Percentiles rank a stretch among this genome's conserved stretches.
phyloP scores from a whole-genome alignment of 2,329 filamentous ascomycete genomes.

The Alternaria panax region DNA sequence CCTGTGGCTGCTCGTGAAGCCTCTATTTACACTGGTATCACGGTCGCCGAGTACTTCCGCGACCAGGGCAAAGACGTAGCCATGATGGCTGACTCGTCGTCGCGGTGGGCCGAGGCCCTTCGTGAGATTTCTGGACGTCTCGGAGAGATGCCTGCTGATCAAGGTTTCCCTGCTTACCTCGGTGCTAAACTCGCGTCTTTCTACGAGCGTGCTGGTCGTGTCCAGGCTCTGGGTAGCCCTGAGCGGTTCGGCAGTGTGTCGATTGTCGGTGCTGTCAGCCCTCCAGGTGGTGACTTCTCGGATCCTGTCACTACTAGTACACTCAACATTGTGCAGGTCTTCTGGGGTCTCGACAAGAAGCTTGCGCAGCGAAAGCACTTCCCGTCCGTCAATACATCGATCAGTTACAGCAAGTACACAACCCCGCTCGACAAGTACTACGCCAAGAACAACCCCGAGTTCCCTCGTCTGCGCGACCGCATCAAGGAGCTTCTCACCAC shows the following conservation, averaged over 20 bases:
- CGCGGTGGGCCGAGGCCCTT: conserved; percentile 97
- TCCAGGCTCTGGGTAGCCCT: conserved; percentile 84
- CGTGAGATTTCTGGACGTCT: conserved; percentile 98
- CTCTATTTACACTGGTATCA: conserved; percentile 95
- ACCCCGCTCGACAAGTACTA: conserved; percentile 89
- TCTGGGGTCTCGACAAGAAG: conserved; percentile 99
- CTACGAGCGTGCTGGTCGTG: conserved; percentile 96
- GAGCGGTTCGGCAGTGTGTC: conserved; percentile 91
- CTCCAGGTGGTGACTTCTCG: conserved; percentile 98
- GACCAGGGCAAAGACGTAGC: conserved; percentile 97
- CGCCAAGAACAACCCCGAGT: conserved; percentile 90
- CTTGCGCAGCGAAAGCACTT: conserved; percentile 99
- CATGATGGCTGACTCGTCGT: conserved; percentile 99
- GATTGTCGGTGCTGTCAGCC: conserved; percentile 96
- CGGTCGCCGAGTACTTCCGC: conserved; percentile 78
- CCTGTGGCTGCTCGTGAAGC: conserved; percentile 97
- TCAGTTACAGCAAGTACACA: conserved; percentile 98
- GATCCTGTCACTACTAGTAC: conserved; percentile 95
- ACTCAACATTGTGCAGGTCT: conserved; percentile 96
- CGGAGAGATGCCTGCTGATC: conserved; percentile 99
- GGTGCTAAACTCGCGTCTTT: conserved; percentile 97
- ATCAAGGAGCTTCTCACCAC: conserved; percentile 93
- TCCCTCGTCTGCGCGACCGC: conserved; percentile 88
- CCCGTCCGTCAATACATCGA: conserved; percentile 93
- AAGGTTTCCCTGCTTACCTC: conserved; percentile 98